Base-by-base conservation (phyloP, 2,329 filamentous ascomycete species). In the Nemania diffusa region DNA sequence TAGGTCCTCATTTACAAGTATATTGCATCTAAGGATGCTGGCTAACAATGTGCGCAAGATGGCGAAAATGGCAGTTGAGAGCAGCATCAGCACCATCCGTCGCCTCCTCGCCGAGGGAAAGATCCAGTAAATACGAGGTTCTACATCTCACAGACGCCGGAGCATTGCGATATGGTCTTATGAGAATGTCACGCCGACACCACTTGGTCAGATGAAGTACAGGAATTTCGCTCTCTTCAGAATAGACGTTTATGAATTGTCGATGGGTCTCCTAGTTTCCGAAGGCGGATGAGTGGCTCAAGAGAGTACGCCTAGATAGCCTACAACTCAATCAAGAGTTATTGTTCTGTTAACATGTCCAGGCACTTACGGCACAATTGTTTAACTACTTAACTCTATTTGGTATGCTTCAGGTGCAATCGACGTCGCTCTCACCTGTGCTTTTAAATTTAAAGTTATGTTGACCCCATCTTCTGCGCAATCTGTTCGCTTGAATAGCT, bases 11-110 rank as follows among this genome's bases (percentile, higher is more conserved):
- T 46, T 13, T 56, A 5, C 20, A 46, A 22, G 0, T 17, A 24
- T 51, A 8, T 50, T 11, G 5, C 7, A 37, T 50, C 20, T 13
- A 5, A 8, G 5, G 27, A 63, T 48, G 9, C 3, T 44, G 22
- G 58, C 48, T 70, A 52, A 51, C 62, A 51, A 15, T 9, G 6
- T 26, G n/a, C 11, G 56, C n/a, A 26, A 77, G 73, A 74, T 71
- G 34, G 74, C 75, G 24, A 76, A 71, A 57, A 71, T 74, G 60
- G 75, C 75, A 1, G 76, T 77, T n/a, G 74, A 77, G 48, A 71
- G 74, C n/a, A 77, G 70, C 55, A 76, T 77, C 44, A 68, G 75
- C 37, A 76, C 73, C 3, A 75, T 77, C 27, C 75, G 74, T 42
- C 72, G 72, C 11, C 17, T 77, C 11, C 75, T 77, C 2, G 66